A percentile compares a stretch with the other conserved stretches of the same genome.
Evolutionary conservation across 371 early-diverging fungal species (phyloP).

Genomic region (Mucor indicus): DNA sequence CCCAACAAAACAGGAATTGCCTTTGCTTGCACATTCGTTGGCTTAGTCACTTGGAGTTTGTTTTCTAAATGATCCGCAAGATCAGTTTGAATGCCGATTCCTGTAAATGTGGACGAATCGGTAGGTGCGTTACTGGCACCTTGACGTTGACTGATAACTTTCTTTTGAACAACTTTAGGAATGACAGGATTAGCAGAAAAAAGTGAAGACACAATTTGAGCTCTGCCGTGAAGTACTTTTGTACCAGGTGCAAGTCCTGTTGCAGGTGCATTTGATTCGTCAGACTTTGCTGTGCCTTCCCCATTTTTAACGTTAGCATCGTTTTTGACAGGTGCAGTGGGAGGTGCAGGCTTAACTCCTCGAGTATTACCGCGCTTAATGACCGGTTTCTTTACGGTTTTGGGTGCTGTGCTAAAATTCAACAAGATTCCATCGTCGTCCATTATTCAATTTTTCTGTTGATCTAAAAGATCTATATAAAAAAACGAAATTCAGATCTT

Average conservation of each 20-base stretch:
- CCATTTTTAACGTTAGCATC: conserved; percentile 1
- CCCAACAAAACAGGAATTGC: conserved; percentile 63
- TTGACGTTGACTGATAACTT: conserved; percentile 28
- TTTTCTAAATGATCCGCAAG: conserved; percentile 58
- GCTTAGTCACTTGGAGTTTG: conserved; percentile 64
- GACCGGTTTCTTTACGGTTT: neutral
- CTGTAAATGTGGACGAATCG: conserved; percentile 61
- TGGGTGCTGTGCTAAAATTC: conserved; percentile 53
- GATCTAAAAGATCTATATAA: neutral
- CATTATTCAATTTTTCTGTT: no score
- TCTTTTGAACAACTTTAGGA: conserved; percentile 28
- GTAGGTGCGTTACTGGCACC: conserved; percentile 58
- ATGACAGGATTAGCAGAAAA: conserved; percentile 56
- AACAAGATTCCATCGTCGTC: conserved; percentile 71
- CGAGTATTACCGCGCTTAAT: conserved; percentile 1
- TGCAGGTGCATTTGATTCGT: conserved; percentile 12
- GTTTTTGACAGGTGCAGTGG: neutral
- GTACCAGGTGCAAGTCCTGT: conserved; percentile 28
- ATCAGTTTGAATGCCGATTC: conserved; percentile 71
- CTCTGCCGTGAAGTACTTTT: conserved; percentile 48
- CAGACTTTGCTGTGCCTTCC: conserved; percentile 2
- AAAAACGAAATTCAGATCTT: conserved; percentile 5
- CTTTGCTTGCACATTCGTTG: conserved; percentile 74
- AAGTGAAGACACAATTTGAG: conserved; percentile 55
- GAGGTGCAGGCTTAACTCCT: neutral